These are phyloP conservation scores for Meira miltonrushii DNA, from an alignment of 1,284 basidiomycete species.

Conservation along the genomic window DNA sequence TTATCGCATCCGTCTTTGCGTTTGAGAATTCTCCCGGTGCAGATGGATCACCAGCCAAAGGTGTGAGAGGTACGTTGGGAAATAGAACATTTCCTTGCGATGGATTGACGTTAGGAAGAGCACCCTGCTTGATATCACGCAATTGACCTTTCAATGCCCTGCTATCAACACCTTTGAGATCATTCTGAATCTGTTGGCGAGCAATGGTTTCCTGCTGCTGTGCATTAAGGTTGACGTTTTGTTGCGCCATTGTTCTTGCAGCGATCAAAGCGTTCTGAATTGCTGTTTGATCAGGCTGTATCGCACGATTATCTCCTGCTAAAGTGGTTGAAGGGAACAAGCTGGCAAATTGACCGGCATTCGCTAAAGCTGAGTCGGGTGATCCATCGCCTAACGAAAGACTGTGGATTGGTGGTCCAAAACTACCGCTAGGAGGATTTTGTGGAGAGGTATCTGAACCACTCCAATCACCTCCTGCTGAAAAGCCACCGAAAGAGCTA, in stretches of 20 bases:
- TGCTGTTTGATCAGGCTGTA: neutral
- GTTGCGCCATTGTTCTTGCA: neutral
- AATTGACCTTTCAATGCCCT: conserved; percentile 37
- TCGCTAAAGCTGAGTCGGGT: neutral
- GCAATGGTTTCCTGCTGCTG: conserved; percentile 24
- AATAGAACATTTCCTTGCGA: neutral
- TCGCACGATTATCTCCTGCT: conserved; percentile 14
- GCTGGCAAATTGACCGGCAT: neutral
- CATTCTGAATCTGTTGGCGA: conserved; percentile 28
- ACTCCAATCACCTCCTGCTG: conserved; percentile 11
- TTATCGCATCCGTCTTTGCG: neutral
- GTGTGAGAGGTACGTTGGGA: conserved; percentile 17
- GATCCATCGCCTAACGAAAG: neutral
- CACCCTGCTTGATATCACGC: conserved; percentile 27
- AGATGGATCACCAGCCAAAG: conserved; percentile 9
- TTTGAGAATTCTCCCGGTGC: conserved; percentile 18
- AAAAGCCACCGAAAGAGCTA: conserved; percentile 29
- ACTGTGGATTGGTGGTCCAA: neutral
- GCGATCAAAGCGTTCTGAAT: neutral
- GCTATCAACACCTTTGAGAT: conserved; percentile 35
- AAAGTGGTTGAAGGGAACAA: conserved; percentile 17
- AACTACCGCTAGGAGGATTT: conserved; percentile 15
- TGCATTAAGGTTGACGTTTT: neutral
- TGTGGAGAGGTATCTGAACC: conserved; percentile 12
- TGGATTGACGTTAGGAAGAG: conserved; percentile 19